Evolutionary conservation across 148 eudicot genomes (phyloP).

Genomic region (Chenopodium suecicum): DNA sequence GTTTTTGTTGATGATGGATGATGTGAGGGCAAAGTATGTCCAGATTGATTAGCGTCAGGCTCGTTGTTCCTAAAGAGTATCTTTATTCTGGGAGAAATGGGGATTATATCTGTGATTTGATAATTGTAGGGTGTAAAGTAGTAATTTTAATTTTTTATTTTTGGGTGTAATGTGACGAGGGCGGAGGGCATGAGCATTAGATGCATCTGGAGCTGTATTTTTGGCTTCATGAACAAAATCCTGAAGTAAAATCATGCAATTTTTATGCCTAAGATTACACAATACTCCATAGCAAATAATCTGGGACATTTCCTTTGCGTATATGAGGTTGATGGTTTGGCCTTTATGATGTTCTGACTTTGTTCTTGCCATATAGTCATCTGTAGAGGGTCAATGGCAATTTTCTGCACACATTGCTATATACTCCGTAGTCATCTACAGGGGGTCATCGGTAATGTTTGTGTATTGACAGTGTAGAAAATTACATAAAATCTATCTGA

Average conservation of each 20-base stretch:
- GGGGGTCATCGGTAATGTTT: background rate
- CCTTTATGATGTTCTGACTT: background rate
- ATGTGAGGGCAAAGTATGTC: background rate
- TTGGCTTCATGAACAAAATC: background rate
- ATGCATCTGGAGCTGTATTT: background rate
- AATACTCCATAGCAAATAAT: background rate
- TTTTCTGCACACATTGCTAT: background rate
- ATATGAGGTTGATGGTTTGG: background rate
- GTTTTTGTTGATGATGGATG: background rate
- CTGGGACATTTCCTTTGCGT: background rate
- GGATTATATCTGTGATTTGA: constrained; percentile 4
- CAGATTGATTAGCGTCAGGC: too few species aligned
- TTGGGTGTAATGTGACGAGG: background rate
- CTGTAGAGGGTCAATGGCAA: background rate
- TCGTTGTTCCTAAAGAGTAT: too few species aligned
- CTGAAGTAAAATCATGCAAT: constrained; percentile 3
- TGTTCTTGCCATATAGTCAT: background rate
- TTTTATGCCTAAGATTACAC: background rate
- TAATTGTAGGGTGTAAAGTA: background rate
- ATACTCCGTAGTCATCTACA: background rate
- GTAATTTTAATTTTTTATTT: background rate
- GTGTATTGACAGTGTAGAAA: background rate
- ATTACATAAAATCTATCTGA: background rate
- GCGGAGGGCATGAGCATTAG: background rate
- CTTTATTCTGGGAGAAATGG: background rate